Evolutionary conservation across 2,329 filamentous ascomycete species (phyloP), one percentile per base, ranked within the genome.

Genomic region (Talaromyces sp.): DNA sequence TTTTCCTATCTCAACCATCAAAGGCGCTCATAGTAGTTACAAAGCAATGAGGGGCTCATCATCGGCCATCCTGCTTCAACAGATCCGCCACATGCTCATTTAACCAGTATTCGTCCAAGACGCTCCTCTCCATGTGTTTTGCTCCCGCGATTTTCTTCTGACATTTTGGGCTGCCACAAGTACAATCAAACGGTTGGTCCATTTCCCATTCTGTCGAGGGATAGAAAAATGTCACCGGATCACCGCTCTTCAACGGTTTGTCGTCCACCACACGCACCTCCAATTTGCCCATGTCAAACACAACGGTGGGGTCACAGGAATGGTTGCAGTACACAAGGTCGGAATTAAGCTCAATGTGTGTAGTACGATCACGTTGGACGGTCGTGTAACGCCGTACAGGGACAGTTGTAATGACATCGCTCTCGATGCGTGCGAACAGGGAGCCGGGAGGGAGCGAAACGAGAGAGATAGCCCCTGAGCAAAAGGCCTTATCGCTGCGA

Each of bases 281-380:
- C 71, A 76, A 73, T 58, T 70, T 71, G 23, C 67, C 62, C 72
- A 84, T 83, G 66, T 85, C 82, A 66, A 86, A 84, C 57, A 83
- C 77, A 14, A 86, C 65, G 3, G 78, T 78, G 0, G 84, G 84
- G 10, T 69, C 71, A 70, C 82, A 86, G 2, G 79, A 82, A 71
- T 86, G 83, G 72, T 86, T 86, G 74, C 82, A 79, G 71, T 79
- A 86, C 28, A 85, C 78, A 10, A 86, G 74, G 65, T 84, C 83
- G 62, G 77, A 81, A 71, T 85, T 84, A 5, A 85, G 77, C 66
- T 85, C 83, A 66, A 85, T 82, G 70, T 86, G 83, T 0, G 76
- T 73, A 60, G 77, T 75, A 27, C 70, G 70, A 1, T 76, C 77
- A 1, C 79, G 79, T 66, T 86, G 83, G 2, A 86, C 83, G 3